phyloP scores from a whole-genome alignment of 2,329 filamentous ascomycete genomes.

The Diaporthe ilicicola region DNA sequence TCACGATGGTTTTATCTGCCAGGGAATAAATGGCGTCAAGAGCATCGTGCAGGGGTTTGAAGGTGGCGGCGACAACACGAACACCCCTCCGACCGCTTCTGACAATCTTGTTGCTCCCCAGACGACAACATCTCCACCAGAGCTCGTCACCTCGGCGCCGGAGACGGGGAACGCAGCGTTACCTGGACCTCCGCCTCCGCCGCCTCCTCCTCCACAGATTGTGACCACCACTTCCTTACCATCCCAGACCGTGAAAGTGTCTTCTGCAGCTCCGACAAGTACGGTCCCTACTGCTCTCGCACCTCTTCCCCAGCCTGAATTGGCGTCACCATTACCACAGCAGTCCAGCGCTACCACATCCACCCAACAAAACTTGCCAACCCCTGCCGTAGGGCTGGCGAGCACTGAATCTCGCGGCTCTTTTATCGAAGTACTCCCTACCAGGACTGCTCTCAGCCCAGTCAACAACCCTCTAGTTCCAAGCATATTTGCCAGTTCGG shows the following conservation, averaged over 20 bases:
- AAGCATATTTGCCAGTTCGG: neutral
- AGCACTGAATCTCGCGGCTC: neutral
- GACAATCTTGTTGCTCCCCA: neutral
- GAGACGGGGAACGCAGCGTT: neutral
- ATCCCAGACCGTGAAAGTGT: neutral
- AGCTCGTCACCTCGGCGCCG: neutral
- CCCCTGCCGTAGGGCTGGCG: neutral
- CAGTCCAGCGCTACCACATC: neutral
- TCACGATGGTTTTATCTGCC: neutral
- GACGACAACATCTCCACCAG: neutral
- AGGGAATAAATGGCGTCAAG: conserved; percentile 1
- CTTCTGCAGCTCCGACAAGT: neutral
- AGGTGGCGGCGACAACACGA: neutral
- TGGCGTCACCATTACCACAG: neutral
- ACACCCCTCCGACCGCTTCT: neutral
- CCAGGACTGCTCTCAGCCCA: neutral
- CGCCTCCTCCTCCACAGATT: neutral
- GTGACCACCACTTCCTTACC: neutral
- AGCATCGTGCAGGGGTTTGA: neutral
- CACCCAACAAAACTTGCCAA: neutral
- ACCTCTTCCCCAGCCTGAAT: neutral
- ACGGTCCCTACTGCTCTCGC: neutral
- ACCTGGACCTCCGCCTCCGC: neutral
- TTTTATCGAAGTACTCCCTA: neutral
- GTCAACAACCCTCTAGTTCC: neutral